A percentile compares a stretch with the other conserved stretches of the same genome.
Conservation (phyloP, 345 rosid genomes). For the Balakata baccata region DNA sequence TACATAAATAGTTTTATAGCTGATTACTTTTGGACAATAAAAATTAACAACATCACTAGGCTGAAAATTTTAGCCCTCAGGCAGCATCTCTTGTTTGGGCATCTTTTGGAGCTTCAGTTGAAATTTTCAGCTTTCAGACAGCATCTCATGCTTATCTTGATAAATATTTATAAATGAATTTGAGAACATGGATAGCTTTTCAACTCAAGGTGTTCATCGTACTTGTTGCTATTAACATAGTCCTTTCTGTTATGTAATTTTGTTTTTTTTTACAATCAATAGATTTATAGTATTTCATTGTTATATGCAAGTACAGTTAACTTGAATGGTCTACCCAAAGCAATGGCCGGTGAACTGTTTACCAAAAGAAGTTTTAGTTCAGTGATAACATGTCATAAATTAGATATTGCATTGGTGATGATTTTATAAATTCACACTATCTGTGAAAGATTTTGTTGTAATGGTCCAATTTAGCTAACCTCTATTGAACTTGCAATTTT, state of each 20-base stretch:
- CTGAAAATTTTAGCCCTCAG: background rate
- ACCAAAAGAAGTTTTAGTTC: too few species aligned
- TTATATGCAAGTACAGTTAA: background rate
- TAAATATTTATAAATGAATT: background rate
- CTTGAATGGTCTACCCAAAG: background rate
- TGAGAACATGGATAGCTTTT: background rate
- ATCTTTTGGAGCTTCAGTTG: background rate
- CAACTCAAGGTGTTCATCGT: background rate
- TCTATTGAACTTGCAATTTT: background rate
- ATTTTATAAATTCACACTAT: too few species aligned
- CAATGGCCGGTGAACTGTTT: too few species aligned
- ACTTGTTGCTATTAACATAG: background rate
- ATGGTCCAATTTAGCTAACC: too few species aligned
- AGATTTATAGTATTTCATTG: background rate
- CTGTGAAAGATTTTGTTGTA: too few species aligned
- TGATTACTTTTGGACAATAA: background rate
- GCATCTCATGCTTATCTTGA: background rate
- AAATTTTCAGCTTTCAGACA: background rate
- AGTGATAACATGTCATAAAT: too few species aligned
- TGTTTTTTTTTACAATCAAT: background rate
- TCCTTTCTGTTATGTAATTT: background rate
- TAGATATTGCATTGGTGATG: too few species aligned
- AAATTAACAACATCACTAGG: background rate
- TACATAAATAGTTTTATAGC: background rate
- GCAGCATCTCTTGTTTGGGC: background rate